These are phyloP conservation scores for Vigna reflexopilosa DNA, from an alignment of 306 rosid genomes.

Conservation along the genomic window DNA sequence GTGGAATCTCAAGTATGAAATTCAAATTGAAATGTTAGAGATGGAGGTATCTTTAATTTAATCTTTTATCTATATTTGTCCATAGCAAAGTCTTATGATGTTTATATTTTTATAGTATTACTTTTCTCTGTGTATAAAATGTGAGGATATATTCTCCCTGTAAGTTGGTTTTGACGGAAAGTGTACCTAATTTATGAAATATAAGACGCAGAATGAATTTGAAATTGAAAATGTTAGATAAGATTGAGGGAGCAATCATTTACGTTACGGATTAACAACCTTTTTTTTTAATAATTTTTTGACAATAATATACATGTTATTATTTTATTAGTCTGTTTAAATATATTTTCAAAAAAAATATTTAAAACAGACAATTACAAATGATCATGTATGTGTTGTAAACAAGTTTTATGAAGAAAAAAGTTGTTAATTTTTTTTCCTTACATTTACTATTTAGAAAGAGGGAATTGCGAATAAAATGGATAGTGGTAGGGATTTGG, in stretches of 20 bases:
- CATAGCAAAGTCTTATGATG: background rate
- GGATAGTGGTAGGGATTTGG: no score
- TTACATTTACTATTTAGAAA: no score
- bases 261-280: background rate
- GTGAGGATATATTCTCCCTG: background rate
- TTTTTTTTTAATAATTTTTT: no score
- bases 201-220: background rate
- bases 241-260: background rate
- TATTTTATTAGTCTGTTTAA: no score
- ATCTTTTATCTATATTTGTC: background rate
- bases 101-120: background rate
- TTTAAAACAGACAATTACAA: no score
- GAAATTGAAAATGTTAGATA: background rate
- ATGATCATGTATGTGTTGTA: no score
- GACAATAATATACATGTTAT: no score
- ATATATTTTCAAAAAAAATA: no score
- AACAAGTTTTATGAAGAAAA: no score
- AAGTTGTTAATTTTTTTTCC: no score
- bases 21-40: background rate
- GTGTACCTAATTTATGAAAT: background rate
- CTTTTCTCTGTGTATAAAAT: background rate
- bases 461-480: no score
- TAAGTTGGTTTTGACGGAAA: background rate
- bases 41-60: background rate
- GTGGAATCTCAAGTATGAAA: background rate